phyloP scores from a whole-genome alignment of 495 filamentous ascomycete genomes.

The Talaromyces stipitatus region DNA sequence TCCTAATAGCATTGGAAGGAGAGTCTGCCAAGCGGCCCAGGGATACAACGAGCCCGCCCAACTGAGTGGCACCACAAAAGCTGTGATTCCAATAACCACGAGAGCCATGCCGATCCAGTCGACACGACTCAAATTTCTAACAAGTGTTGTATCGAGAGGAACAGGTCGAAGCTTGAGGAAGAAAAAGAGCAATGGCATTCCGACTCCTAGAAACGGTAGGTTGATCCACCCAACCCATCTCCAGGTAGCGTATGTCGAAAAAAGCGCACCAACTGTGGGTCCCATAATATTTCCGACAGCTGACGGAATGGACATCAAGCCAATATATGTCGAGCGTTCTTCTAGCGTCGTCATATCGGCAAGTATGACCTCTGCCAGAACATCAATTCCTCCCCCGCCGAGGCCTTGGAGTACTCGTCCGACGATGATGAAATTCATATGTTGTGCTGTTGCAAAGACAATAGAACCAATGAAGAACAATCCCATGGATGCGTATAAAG shows the following conservation, averaged over 20 bases:
- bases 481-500: conserved; percentile 42
- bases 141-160: conserved; percentile 24
- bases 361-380: conserved; percentile 57
- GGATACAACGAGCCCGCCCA: conserved; percentile 26
- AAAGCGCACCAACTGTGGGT: conserved; percentile 29
- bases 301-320: background rate
- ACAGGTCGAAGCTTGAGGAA: conserved; percentile 17
- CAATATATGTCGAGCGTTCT: conserved; percentile 14
- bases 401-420: conserved; percentile 63
- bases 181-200: conserved; percentile 17
- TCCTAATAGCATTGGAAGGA: conserved; percentile 48
- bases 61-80: conserved; percentile 27
- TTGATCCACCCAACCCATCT: conserved; percentile 22
- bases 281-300: conserved; percentile 25
- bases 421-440: conserved; percentile 53
- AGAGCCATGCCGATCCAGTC: conserved; percentile 32
- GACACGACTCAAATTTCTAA: conserved; percentile 22
- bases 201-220: conserved; percentile 23
- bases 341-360: conserved; percentile 51
- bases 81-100: conserved; percentile 18
- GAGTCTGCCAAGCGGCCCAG: conserved; percentile 34
- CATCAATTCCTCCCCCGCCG: conserved; percentile 63
- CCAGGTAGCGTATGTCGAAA: conserved; percentile 27
- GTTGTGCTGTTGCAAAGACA: conserved; percentile 49
- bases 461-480: conserved; percentile 54